Evolutionary conservation across 2,329 filamentous ascomycete genomes (phyloP), one percentile per base, ranked within the genome.

Genomic region (Trichoderma harzianum): DNA sequence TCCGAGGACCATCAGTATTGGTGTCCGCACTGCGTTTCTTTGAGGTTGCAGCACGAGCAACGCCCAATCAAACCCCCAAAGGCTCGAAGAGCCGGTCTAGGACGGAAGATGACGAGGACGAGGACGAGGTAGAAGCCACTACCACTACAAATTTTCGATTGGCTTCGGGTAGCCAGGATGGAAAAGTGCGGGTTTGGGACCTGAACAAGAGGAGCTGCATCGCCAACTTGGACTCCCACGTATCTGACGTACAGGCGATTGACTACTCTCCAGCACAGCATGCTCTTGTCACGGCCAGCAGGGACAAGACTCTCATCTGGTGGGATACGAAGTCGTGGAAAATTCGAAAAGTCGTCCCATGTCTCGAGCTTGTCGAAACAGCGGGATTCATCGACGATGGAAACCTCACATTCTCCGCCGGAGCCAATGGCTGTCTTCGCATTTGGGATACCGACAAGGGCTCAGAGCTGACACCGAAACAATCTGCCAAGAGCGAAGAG

Each of bases 21-120:
- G 89, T 99, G 5, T 97, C 96, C 14, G 94, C 96, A 0, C 85
- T 99, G 21, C 91, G 92, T 76, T 98, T 99, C 82, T 99, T 98
- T 80, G 92, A 97, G 78, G 85, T 93, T 18, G 86, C 90, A 28
- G 82, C 83, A 74, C 76, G 83, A 77, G 80, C 82, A 18, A 77
- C 74, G 34, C 79, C 78, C 12, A 71, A 63, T 26, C 74, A 74
- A 34, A 74, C 75, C 7, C 69, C 74, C 61, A 83, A 82, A 71
- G 77, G 74, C 2, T 88, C 78, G 81, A 81, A 81, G 76, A 72
- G 71, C 18, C 62, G 70, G 14, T 18, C 60, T 18, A 73, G 74
- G 69, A 58, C 72, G 1, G 72, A 73, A 11, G 76, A 83, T 14
- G 80, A 83, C 3, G 79, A 83, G 43, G 80, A 81, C 3, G 82